Evolutionary conservation across 2,329 filamentous ascomycete species (phyloP).

Genomic region (Mariannaea elegans): DNA sequence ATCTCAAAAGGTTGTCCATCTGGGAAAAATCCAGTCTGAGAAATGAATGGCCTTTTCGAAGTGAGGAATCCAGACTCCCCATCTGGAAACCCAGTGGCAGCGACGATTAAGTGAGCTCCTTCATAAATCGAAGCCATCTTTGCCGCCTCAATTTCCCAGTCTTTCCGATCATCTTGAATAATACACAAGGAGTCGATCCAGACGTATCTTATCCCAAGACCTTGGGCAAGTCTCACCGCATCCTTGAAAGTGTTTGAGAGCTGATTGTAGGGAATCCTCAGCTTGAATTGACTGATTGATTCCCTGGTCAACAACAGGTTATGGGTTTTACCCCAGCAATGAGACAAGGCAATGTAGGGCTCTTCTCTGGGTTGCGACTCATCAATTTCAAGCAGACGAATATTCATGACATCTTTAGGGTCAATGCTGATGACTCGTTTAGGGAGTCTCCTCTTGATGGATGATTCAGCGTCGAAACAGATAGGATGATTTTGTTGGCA

Average conservation of each 20-base stretch:
- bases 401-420: slow-evolving; percentile 23
- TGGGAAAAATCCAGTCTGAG: slow-evolving; percentile 18
- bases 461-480: slow-evolving; percentile 24
- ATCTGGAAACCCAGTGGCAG: slow-evolving; percentile 34
- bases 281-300: slow-evolving; percentile 28
- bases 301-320: slow-evolving; percentile 20
- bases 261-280: slow-evolving; percentile 25
- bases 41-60: slow-evolving; percentile 19
- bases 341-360: slow-evolving; percentile 34
- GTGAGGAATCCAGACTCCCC: slow-evolving; percentile 34
- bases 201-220: not conserved
- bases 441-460: slow-evolving; percentile 16
- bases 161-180: slow-evolving; percentile 35
- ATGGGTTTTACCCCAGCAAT: slow-evolving; percentile 33
- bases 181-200: slow-evolving; percentile 10
- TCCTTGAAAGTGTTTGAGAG: slow-evolving; percentile 35
- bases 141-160: slow-evolving; percentile 39
- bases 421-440: slow-evolving; percentile 35
- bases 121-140: slow-evolving; percentile 42
- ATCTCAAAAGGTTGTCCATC: slow-evolving; percentile 24
- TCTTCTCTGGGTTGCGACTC: slow-evolving; percentile 11
- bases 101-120: slow-evolving; percentile 34
- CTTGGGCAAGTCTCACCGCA: slow-evolving; percentile 6
- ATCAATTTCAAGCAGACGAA: slow-evolving; percentile 27
- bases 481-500: slow-evolving; percentile 27